phyloP scores from a whole-genome alignment of 108 stramenopile species.

The Schizochytrium sp. region DNA sequence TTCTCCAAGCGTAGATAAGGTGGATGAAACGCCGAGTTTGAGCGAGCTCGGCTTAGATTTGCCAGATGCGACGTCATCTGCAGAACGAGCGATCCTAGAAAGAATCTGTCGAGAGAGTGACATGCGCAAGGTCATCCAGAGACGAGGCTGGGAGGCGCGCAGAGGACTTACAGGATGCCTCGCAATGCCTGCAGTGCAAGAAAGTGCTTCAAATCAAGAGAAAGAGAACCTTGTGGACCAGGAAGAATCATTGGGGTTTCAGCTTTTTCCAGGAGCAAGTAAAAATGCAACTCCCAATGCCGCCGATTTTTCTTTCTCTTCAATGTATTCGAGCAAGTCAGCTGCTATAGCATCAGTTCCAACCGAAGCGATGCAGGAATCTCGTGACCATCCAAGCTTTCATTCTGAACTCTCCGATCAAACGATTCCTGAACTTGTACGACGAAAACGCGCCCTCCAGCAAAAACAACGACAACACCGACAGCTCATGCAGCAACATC shows the following conservation, averaged over 20 bases:
- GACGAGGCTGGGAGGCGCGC: slow-evolving; percentile 12
- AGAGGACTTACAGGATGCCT: slow-evolving; percentile 3
- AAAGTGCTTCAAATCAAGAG: not conserved
- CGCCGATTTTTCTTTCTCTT: slow-evolving; percentile 34
- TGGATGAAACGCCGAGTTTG: not conserved
- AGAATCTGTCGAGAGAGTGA: slow-evolving; percentile 21
- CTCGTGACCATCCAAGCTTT: slow-evolving; percentile 1
- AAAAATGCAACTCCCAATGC: not conserved
- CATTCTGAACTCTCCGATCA: not conserved
- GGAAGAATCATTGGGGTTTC: no score
- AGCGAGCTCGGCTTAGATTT: not conserved
- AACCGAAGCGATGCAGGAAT: not conserved
- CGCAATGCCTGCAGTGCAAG: not conserved
- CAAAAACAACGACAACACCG: not conserved
- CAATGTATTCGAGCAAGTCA: slow-evolving; percentile 28
- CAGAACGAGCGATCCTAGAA: slow-evolving; percentile 41
- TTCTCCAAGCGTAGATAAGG: not conserved
- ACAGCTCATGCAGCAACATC: not conserved
- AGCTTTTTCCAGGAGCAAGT: not conserved
- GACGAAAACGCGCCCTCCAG: not conserved
- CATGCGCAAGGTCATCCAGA: slow-evolving; percentile 56
- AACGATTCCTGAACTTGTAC: slow-evolving; percentile 12
- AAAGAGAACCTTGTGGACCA: not conserved
- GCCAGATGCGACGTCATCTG: not conserved
- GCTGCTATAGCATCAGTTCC: not conserved